These are phyloP conservation scores for Cubamyces lactineus DNA, from an alignment of 768 basidiomycete genomes.

Conservation along the genomic window DNA sequence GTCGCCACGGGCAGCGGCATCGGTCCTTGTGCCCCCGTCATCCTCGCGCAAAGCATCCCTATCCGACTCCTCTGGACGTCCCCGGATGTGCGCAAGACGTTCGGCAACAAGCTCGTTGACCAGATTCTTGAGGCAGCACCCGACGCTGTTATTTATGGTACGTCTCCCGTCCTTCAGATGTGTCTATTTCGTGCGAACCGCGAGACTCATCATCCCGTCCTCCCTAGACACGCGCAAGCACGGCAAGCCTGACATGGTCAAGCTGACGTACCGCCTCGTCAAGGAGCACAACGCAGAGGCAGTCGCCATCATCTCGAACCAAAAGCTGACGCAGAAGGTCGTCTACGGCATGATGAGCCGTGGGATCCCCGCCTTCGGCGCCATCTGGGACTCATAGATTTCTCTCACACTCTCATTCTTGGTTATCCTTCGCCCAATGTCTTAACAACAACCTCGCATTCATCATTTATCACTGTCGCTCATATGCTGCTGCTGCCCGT, in stretches of 20 bases:
- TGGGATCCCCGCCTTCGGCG: conserved; percentile 64
- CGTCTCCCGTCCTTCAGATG: conserved; percentile 17
- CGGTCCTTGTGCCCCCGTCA: conserved; percentile 60
- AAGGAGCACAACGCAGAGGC: conserved; percentile 47
- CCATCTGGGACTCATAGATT: conserved; percentile 56
- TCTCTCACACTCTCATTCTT: not conserved
- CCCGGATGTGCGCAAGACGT: conserved; percentile 62
- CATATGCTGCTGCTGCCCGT: too few species aligned
- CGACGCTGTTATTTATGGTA: conserved; percentile 61
- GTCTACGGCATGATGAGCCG: conserved; percentile 63
- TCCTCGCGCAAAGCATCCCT: conserved; percentile 54
- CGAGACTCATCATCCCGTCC: not conserved
- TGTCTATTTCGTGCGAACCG: too few species aligned
- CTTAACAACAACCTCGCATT: too few species aligned
- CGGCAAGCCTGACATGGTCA: conserved; percentile 43
- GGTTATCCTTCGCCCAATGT: not conserved
- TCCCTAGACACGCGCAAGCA: conserved; percentile 37
- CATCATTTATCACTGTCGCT: too few species aligned
- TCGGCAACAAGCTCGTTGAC: conserved; percentile 63
- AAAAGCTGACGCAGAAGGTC: conserved; percentile 56
- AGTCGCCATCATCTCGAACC: conserved; percentile 62
- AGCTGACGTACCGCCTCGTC: conserved; percentile 40
- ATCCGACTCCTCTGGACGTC: conserved; percentile 65
- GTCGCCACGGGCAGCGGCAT: conserved; percentile 64
- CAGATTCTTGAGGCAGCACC: conserved; percentile 55